Conservation (phyloP, 495 filamentous ascomycete genomes). For the Niebla homalea region DNA sequence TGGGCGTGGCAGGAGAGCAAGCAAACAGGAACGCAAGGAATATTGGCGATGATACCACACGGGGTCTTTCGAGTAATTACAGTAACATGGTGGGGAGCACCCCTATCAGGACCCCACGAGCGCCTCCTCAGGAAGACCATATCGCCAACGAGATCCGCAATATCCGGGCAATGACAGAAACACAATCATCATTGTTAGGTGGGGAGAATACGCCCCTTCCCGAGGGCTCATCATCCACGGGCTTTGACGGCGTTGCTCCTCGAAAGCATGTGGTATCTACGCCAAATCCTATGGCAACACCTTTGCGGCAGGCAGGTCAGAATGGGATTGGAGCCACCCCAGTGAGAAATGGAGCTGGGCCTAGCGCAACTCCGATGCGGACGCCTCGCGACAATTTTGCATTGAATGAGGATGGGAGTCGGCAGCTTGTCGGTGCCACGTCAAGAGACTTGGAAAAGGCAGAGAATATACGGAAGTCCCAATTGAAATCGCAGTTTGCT, state of each 20-base stretch:
- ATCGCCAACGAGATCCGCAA: slow-evolving; percentile 96
- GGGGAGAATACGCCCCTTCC: slow-evolving; percentile 87
- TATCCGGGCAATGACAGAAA: slow-evolving; percentile 83
- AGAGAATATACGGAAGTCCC: slow-evolving; percentile 56
- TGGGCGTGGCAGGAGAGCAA: slow-evolving; percentile 87
- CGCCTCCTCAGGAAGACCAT: slow-evolving; percentile 82
- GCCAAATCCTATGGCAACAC: slow-evolving; percentile 90
- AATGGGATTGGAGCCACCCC: slow-evolving; percentile 64
- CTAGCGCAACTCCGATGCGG: slow-evolving; percentile 76
- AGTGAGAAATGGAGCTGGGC: slow-evolving; percentile 36
- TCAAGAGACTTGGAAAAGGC: slow-evolving; percentile 63
- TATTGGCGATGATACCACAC: slow-evolving; percentile 75
- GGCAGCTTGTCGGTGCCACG: slow-evolving; percentile 60
- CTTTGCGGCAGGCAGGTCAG: slow-evolving; percentile 51
- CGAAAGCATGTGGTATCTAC: slow-evolving; percentile 70
- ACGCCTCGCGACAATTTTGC: slow-evolving; percentile 85
- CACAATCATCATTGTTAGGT: slow-evolving; percentile 86
- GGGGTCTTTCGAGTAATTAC: slow-evolving; percentile 77
- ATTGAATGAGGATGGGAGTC: slow-evolving; percentile 57
- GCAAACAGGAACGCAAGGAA: slow-evolving; percentile 63
- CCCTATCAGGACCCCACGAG: slow-evolving; percentile 83
- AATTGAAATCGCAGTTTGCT: slow-evolving; percentile 55
- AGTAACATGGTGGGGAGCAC: slow-evolving; percentile 63
- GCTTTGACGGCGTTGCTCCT: slow-evolving; percentile 76
- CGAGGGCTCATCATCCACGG: slow-evolving; percentile 68